Percentiles rank a stretch among this genome's conserved stretches.
Conservation (phyloP, 2,329 filamentous ascomycete genomes). For the Fusarium tuaranense region DNA sequence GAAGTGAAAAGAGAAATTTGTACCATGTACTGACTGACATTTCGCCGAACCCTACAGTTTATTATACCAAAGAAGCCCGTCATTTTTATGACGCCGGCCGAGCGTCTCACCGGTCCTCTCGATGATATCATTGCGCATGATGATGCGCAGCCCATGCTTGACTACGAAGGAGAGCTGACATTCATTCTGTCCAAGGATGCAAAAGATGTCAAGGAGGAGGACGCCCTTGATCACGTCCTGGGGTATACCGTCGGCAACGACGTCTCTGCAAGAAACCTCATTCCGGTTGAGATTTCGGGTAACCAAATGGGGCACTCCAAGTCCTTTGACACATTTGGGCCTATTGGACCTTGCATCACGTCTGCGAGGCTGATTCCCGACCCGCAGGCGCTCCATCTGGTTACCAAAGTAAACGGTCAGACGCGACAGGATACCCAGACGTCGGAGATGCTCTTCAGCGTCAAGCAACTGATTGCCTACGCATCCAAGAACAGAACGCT, state of each 20-base stretch:
- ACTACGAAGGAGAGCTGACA: constrained; percentile 4
- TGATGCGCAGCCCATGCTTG: neutral
- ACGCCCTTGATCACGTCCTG: constrained; percentile 4
- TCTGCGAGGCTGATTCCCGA: neutral
- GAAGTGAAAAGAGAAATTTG: no score
- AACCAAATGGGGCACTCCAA: constrained; percentile 1
- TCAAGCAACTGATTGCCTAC: neutral
- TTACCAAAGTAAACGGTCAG: neutral
- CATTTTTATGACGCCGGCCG: neutral
- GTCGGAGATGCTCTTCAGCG: neutral
- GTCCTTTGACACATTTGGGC: constrained; percentile 1
- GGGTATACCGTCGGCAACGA: constrained; percentile 11
- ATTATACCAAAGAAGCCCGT: neutral
- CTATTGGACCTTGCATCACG: neutral
- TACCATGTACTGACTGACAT: no score
- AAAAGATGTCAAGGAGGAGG: constrained; percentile 6
- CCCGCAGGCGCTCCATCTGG: neutral
- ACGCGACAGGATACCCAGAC: neutral
- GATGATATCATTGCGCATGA: neutral
- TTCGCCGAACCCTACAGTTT: no score
- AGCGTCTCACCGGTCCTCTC: neutral
- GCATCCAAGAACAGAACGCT: neutral
- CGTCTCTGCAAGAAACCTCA: constrained; percentile 1
- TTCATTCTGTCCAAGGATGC: neutral
- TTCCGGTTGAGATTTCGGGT: neutral